Evolutionary conservation across 2,329 filamentous ascomycete genomes (phyloP).

Genomic region (Hymenotorrendiella dingleyae): DNA sequence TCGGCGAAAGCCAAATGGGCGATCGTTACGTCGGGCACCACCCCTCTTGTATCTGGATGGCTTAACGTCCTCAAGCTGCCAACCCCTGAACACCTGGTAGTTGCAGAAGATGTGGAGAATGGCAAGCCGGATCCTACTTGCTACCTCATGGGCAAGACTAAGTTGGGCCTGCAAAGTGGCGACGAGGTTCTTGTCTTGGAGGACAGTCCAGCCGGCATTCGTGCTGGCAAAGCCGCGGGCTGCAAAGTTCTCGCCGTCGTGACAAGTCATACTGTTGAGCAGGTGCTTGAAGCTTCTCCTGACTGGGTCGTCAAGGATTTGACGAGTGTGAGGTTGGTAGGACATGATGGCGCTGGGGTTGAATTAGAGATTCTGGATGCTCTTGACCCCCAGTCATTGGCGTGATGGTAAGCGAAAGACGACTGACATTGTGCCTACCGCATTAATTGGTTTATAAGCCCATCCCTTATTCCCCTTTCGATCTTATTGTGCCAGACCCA

Average conservation of each 20-base stretch:
- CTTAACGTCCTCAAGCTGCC: conserved; percentile 60
- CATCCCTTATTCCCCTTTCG: too few species aligned
- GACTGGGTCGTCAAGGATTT: conserved; percentile 66
- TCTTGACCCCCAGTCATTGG: conserved; percentile 13
- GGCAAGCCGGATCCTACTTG: conserved; percentile 75
- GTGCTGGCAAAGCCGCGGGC: conserved; percentile 64
- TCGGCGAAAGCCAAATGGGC: conserved; percentile 58
- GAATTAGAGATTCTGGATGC: conserved; percentile 28
- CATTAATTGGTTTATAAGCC: too few species aligned
- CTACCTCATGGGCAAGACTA: conserved; percentile 62
- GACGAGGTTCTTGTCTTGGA: conserved; percentile 55
- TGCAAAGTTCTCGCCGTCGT: conserved; percentile 61
- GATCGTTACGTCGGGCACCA: conserved; percentile 73
- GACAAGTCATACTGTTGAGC: conserved; percentile 57
- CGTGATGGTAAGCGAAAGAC: too few species aligned
- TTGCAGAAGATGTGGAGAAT: conserved; percentile 67
- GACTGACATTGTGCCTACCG: too few species aligned
- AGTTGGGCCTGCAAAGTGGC: conserved; percentile 42
- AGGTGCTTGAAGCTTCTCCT: conserved; percentile 56
- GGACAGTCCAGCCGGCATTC: conserved; percentile 63
- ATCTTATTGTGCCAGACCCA: too few species aligned
- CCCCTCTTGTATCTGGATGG: conserved; percentile 66
- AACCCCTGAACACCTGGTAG: conserved; percentile 59
- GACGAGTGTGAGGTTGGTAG: conserved; percentile 51
- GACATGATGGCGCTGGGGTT: conserved; percentile 34